Evolutionary conservation across 1,139 yeast genomes (phyloP).

Genomic region (Hansenula sp.): DNA sequence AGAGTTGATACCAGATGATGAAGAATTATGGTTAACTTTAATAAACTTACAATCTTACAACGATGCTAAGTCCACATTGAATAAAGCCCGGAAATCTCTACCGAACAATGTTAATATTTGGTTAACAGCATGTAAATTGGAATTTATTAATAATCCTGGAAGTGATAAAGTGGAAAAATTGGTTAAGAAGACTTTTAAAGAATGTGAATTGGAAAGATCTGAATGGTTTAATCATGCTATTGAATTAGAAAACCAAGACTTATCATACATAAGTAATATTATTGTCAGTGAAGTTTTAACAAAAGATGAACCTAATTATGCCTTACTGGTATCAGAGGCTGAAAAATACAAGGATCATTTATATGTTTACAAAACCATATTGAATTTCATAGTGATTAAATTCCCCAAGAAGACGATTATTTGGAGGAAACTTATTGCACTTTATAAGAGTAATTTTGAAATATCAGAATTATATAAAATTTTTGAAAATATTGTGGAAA

Average conservation of each 20-base stretch:
- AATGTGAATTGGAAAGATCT: conserved; percentile 30
- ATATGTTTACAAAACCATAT: conserved; percentile 34
- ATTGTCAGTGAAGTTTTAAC: conserved; percentile 45
- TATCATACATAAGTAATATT: conserved; percentile 9
- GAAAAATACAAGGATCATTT: conserved; percentile 30
- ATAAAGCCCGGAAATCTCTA: conserved; percentile 54
- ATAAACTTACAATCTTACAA: conserved; percentile 37
- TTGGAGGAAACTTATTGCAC: conserved; percentile 52
- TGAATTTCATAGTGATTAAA: conserved; percentile 39
- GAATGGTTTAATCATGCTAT: conserved; percentile 44
- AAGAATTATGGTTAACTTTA: conserved; percentile 61
- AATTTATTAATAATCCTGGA: conserved; percentile 40
- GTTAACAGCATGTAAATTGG: conserved; percentile 68
- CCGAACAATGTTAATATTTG: conserved; percentile 55
- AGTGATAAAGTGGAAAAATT: conserved; percentile 38
- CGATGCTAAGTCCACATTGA: conserved; percentile 49
- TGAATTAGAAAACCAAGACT: conserved; percentile 28
- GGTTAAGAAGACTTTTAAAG: conserved; percentile 49
- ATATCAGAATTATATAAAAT: conserved; percentile 36
- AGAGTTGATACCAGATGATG: conserved; percentile 60
- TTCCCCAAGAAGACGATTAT: conserved; percentile 44
- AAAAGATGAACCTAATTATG: conserved; percentile 29
- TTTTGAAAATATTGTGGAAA: conserved; percentile 43
- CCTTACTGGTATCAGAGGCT: conserved; percentile 49
- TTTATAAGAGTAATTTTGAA: conserved; percentile 36